Base-by-base conservation (phyloP, 306 rosid genomes). In the Cotoneaster glaucophyllus region DNA sequence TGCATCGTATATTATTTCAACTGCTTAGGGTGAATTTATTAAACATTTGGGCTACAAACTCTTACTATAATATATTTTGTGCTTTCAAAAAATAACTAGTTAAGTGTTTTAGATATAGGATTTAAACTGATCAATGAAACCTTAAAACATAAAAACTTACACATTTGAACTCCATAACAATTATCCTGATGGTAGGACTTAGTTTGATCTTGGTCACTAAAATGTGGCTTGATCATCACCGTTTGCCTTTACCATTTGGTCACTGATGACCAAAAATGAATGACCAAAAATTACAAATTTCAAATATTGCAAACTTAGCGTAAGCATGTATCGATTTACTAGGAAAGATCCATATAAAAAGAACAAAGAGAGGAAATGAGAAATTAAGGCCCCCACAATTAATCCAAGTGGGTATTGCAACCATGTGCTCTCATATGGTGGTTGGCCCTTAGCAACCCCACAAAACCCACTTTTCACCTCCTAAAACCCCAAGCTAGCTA, bases 401-500 rank as follows among this genome's bases (percentile, higher is more conserved):
- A 13, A 44, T 71, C 58, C 81, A 76, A 81, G 81, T 71, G 73
- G 74, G 73, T 64, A 71, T 64, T 76, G 81, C 69, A 76, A 81
- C 84, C 84, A 81, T 81, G 84, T 81, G 84, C 84, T 26, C 53
- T 64, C 81, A 71, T 81, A 65, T 57, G 77, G 81, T 76, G 37
- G 77, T 65, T 71, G 84, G 81, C 81, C 73, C 65, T 54, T 26
- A 14, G 56, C 26, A 64, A 44, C 69, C 80, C 79, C 78, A 76
- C 81, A 45, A 43, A 24, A 26, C n/a, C 32, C 68, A 18, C 59
- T 22, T 58, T 73, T 44, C 78, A 56, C 66, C 65, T 58, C 22
- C 31, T 25, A 61, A 52, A 62, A 3, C 59, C 4, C 13, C 7
- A 54, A 31, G 44, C 44, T 64, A 18, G 12, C 29, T 24, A 12